Conservation (phyloP, 805 yeast species). For the Candida germanica region DNA sequence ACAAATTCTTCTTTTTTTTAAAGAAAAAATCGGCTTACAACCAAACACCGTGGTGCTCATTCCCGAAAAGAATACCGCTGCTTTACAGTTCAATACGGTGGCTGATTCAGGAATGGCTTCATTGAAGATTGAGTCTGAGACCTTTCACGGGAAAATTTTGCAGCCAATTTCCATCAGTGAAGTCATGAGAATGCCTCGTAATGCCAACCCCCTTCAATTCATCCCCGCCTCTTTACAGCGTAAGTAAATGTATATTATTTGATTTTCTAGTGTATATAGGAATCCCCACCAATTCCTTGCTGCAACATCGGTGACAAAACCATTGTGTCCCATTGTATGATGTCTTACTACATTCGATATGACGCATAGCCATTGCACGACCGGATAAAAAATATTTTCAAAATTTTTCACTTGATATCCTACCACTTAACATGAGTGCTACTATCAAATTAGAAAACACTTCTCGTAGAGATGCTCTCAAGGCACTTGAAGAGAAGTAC, state of each 20-base stretch:
- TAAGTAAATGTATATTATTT: too few relatives aligned
- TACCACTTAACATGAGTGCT: constrained; percentile 28
- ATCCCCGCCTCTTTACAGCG: constrained; percentile 9
- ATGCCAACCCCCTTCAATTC: not conserved
- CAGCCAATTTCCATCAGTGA: constrained; percentile 3
- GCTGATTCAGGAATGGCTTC: constrained; percentile 12
- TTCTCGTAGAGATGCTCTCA: constrained; percentile 89
- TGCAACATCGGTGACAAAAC: too few relatives aligned
- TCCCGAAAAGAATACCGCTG: constrained; percentile 18
- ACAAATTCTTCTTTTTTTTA: constrained; percentile 31
- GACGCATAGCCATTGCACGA: constrained; percentile 3
- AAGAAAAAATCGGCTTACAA: constrained; percentile 1
- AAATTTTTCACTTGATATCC: constrained; percentile 8
- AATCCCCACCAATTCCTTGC: too few relatives aligned
- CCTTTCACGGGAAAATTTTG: constrained; percentile 5
- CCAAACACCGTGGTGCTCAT: not conserved
- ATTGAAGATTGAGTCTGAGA: constrained; percentile 4
- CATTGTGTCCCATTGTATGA: too few relatives aligned
- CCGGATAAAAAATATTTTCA: constrained; percentile 2
- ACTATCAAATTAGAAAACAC: constrained; percentile 56
- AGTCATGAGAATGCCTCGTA: not conserved
- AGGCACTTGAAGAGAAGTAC: constrained; percentile 83
- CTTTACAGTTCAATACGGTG: constrained; percentile 5
- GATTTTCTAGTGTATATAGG: too few relatives aligned
- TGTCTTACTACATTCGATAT: not conserved